Percentiles rank a stretch among this genome's conserved stretches.
Evolutionary conservation across 441 rosid genomes (phyloP).

Genomic region (Capsella rubella): DNA sequence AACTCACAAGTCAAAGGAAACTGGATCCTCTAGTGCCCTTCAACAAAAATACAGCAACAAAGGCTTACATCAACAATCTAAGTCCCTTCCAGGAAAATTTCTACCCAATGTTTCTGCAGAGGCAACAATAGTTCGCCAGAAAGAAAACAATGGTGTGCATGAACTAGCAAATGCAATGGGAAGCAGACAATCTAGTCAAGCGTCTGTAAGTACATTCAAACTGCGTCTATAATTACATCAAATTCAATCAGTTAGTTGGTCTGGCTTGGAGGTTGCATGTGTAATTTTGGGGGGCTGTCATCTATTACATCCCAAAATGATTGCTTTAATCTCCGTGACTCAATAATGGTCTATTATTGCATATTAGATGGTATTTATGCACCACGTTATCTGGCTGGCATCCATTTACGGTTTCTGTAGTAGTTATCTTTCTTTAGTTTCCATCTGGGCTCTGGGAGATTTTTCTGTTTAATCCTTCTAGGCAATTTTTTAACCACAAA

Average conservation of each 20-base stretch:
- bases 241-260: conserved; percentile 2
- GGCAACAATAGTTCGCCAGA: conserved; percentile 52
- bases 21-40: conserved; percentile 53
- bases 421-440: conserved; percentile 24
- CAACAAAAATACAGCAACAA: conserved; percentile 65
- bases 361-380: conserved; percentile 19
- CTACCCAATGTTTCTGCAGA: conserved; percentile 40
- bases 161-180: conserved; percentile 68
- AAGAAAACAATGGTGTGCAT: conserved; percentile 62
- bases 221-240: conserved; percentile 3
- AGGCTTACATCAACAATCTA: conserved; percentile 54
- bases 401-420: conserved; percentile 6
- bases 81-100: conserved; percentile 59
- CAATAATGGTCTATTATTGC: neutral
- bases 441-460: conserved; percentile 7
- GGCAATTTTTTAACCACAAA: conserved; percentile 14
- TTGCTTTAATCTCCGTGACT: conserved; percentile 11
- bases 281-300: neutral
- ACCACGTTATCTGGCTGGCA: conserved; percentile 26
- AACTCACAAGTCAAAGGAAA: conserved; percentile 61
- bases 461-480: conserved; percentile 17
- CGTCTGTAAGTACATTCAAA: conserved; percentile 58
- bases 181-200: conserved; percentile 54
- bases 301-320: conserved; percentile 14
- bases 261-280: conserved; percentile 2